Evolutionary conservation across 2,329 filamentous ascomycete genomes (phyloP).

Genomic region (Didymella pinodella): DNA sequence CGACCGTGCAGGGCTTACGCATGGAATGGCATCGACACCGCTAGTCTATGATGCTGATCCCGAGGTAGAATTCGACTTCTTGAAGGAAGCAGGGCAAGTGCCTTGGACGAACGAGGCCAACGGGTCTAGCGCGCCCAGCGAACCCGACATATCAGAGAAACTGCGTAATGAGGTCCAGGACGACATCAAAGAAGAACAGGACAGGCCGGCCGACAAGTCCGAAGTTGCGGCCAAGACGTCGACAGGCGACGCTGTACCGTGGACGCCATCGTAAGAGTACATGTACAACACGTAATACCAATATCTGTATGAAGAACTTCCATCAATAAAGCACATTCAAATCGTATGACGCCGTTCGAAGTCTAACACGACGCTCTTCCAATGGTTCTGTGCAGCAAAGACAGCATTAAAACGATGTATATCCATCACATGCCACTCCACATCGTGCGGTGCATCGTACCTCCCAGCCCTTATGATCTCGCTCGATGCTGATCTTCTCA

Average conservation of each 20-base stretch:
- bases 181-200: slow-evolving; percentile 1
- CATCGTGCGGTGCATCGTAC: no score
- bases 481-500: no score
- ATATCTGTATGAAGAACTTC: not conserved
- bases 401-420: no score
- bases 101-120: not conserved
- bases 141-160: not conserved
- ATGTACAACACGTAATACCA: slow-evolving; percentile 10
- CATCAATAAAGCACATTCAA: no score
- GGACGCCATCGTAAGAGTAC: slow-evolving; percentile 9
- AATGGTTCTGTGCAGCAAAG: no score
- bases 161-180: not conserved
- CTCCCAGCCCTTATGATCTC: no score
- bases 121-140: not conserved
- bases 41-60: not conserved
- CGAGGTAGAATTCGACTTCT: slow-evolving; percentile 1
- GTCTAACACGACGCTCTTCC: no score
- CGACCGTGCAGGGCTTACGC: not conserved
- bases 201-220: not conserved
- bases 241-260: slow-evolving; percentile 1
- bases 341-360: no score
- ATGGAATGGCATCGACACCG: not conserved
- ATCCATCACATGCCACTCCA: no score
- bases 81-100: not conserved
- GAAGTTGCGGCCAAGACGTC: slow-evolving; percentile 8